These are phyloP conservation scores for Begonia fuchsioides DNA, from an alignment of 306 rosid species.

Conservation along the genomic window DNA sequence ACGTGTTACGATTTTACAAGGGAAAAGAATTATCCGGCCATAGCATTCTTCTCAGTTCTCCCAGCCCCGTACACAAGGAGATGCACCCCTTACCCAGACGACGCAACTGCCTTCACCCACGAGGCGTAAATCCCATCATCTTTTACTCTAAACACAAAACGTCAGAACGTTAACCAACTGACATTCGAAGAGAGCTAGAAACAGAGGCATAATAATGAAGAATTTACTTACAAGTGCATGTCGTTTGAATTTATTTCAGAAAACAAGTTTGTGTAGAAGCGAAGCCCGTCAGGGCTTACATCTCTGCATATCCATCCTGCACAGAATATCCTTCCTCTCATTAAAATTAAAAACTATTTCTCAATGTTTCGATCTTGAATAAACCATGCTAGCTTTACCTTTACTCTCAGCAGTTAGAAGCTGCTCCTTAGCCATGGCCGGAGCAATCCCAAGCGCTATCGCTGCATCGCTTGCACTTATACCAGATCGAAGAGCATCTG, in stretches of 20 bases:
- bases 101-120: conserved; percentile 40
- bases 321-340: conserved; percentile 11
- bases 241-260: conserved; percentile 44
- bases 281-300: conserved; percentile 82
- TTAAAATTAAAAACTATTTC: too few species aligned
- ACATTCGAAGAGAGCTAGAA: background rate
- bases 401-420: conserved; percentile 86
- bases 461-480: conserved; percentile 96
- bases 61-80: too few species aligned
- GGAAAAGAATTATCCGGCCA: too few species aligned
- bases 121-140: conserved; percentile 43
- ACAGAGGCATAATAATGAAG: conserved; percentile 4
- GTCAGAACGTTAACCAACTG: background rate
- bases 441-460: conserved; percentile 77
- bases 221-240: conserved; percentile 50
- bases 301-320: conserved; percentile 92
- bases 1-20: too few species aligned
- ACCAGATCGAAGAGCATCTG: conserved; percentile 71
- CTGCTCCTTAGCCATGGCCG: conserved; percentile 97
- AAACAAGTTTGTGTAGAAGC: conserved; percentile 68
- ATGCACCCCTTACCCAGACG: conserved; percentile 11
- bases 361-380: too few species aligned
- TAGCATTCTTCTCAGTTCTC: too few species aligned
- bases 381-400: conserved; percentile 20
- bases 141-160: conserved; percentile 42